Conservation (phyloP, 2,329 filamentous ascomycete species). For the Xylaria sp. region DNA sequence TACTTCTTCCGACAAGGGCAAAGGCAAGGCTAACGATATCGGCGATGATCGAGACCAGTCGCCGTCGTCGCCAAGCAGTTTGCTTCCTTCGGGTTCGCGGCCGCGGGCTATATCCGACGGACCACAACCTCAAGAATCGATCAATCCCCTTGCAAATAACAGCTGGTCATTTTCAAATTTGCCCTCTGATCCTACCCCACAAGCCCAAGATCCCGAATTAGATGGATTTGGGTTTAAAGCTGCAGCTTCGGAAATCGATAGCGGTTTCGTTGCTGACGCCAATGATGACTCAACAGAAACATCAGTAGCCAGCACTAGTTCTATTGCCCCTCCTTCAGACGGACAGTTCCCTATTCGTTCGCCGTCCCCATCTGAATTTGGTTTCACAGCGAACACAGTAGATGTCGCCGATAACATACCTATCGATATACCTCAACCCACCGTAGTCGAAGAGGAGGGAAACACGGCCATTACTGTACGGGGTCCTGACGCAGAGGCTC, state of each 20-base stretch:
- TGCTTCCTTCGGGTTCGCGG: conserved; percentile 46
- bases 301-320: conserved; percentile 14
- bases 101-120: conserved; percentile 69
- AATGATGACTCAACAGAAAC: conserved; percentile 6
- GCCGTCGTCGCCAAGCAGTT: conserved; percentile 13
- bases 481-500: conserved; percentile 20
- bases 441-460: conserved; percentile 5
- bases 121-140: conserved; percentile 55
- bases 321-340: neutral
- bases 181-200: conserved; percentile 8
- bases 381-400: neutral
- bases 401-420: neutral
- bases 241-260: neutral
- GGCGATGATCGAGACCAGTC: conserved; percentile 14
- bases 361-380: conserved; percentile 9
- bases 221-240: neutral
- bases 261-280: conserved; percentile 1
- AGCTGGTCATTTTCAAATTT: conserved; percentile 66
- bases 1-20: conserved; percentile 39
- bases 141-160: conserved; percentile 68
- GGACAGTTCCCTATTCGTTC: conserved; percentile 6
- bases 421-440: neutral
- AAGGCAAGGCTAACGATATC: conserved; percentile 35
- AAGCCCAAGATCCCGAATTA: conserved; percentile 8
- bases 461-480: conserved; percentile 12